Conservation (phyloP, 139 green algal species). For the Nannochloris sp. region DNA sequence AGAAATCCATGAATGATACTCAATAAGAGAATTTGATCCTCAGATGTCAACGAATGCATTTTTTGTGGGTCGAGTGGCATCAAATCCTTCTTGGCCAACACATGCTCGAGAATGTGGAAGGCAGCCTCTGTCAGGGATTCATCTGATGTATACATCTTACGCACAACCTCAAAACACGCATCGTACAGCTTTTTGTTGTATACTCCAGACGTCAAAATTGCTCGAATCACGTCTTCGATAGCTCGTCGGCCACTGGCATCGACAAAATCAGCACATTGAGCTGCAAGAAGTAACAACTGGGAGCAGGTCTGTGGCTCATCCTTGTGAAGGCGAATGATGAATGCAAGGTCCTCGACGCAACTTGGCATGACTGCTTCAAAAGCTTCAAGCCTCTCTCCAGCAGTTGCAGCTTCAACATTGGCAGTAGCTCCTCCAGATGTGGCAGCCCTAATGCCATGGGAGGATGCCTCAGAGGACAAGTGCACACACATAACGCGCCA, state of each 20-base stretch:
- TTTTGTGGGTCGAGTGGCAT: neutral
- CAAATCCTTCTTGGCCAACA: slow-evolving; percentile 1
- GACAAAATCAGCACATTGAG: slow-evolving; percentile 33
- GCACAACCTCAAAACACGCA: slow-evolving; percentile 21
- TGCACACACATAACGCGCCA: slow-evolving; percentile 39
- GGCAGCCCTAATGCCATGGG: slow-evolving; percentile 33
- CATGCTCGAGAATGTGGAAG: slow-evolving; percentile 7
- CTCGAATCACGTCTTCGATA: slow-evolving; percentile 19
- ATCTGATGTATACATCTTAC: slow-evolving; percentile 24
- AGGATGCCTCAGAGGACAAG: slow-evolving; percentile 16
- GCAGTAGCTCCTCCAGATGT: slow-evolving; percentile 18
- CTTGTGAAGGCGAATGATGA: slow-evolving; percentile 23
- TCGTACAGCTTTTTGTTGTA: slow-evolving; percentile 14
- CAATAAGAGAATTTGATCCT: neutral
- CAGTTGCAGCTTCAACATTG: slow-evolving; percentile 27
- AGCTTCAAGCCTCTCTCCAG: slow-evolving; percentile 33
- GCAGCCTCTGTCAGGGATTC: slow-evolving; percentile 30
- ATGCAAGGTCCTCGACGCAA: slow-evolving; percentile 25
- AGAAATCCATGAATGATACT: neutral
- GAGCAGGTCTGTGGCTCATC: slow-evolving; percentile 26
- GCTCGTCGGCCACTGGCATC: slow-evolving; percentile 28
- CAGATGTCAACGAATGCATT: neutral
- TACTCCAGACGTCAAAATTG: neutral
- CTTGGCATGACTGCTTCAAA: slow-evolving; percentile 42
- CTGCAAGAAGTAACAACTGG: slow-evolving; percentile 40